Conservation (phyloP, 176 grass and related monocot species). For the Puccinellia tenuiflora region DNA sequence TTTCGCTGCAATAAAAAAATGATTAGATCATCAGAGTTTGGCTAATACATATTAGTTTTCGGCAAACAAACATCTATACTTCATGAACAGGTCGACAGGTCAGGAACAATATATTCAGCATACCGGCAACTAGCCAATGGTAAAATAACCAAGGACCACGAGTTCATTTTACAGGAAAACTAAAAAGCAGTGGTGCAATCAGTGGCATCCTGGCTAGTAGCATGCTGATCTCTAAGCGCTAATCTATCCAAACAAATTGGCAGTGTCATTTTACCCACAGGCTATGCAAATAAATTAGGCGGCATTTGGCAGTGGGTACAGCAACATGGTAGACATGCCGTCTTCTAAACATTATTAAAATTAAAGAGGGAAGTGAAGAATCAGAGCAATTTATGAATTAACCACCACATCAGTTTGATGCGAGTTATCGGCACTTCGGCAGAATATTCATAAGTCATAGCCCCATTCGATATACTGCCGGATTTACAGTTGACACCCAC, state of each 20-base stretch:
- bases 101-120: neutral
- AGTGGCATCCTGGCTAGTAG: neutral
- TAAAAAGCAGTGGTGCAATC: neutral
- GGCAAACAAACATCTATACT: neutral
- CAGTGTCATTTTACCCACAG: neutral
- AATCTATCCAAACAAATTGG: neutral
- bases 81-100: neutral
- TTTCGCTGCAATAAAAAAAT: slow-evolving; percentile 19
- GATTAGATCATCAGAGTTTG: neutral
- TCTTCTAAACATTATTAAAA: neutral
- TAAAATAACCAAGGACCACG: neutral
- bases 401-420: neutral
- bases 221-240: neutral
- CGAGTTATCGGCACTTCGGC: neutral
- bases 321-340: neutral
- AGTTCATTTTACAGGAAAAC: neutral
- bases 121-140: neutral
- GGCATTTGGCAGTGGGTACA: neutral
- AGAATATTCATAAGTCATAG: neutral
- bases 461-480: neutral
- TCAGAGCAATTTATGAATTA: neutral
- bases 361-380: neutral
- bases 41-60: neutral
- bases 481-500: neutral
- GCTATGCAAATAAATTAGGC: neutral